These are phyloP conservation scores for Pelagophyceae sp. DNA, from an alignment of 352 stramenopile genomes.

Conservation along the genomic window DNA sequence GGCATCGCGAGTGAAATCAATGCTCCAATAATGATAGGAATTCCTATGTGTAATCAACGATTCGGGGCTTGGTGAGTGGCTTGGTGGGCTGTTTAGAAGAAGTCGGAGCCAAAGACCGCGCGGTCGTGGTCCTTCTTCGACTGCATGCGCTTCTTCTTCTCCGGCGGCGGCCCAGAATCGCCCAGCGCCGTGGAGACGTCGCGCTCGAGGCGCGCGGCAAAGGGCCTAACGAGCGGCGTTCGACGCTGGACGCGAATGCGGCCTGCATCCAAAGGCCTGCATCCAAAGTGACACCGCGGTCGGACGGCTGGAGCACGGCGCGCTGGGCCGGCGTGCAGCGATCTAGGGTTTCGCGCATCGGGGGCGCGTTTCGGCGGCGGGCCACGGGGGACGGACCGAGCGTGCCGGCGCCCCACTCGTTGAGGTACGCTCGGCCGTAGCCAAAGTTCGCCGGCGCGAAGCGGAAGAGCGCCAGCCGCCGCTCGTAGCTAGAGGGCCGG, in stretches of 20 bases:
- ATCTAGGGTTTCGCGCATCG: too few species aligned
- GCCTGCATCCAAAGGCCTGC: constrained; percentile 55
- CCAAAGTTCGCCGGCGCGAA: constrained; percentile 53
- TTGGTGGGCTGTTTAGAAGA: constrained; percentile 49
- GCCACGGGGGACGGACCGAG: too few species aligned
- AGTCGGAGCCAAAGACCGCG: constrained; percentile 60
- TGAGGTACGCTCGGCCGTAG: constrained; percentile 60
- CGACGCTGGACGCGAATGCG: too few species aligned
- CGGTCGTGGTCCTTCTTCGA: constrained; percentile 58
- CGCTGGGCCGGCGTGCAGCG: constrained; percentile 31
- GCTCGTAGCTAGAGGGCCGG: too few species aligned
- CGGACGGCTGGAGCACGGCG: constrained; percentile 45
- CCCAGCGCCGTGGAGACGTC: constrained; percentile 36
- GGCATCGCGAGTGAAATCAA: neutral
- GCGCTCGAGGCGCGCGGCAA: constrained; percentile 55
- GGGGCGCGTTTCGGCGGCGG: neutral
- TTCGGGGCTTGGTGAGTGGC: too few species aligned
- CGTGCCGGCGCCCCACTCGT: constrained; percentile 25
- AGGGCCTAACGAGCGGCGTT: too few species aligned
- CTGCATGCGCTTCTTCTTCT: constrained; percentile 43
- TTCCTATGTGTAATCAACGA: neutral
- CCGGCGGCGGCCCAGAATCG: constrained; percentile 38
- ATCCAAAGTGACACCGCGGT: too few species aligned
- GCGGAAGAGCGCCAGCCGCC: constrained; percentile 48
- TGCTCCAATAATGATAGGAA: neutral